phyloP scores from a whole-genome alignment of 2,329 filamentous ascomycete species.

The Colletotrichum salicis region DNA sequence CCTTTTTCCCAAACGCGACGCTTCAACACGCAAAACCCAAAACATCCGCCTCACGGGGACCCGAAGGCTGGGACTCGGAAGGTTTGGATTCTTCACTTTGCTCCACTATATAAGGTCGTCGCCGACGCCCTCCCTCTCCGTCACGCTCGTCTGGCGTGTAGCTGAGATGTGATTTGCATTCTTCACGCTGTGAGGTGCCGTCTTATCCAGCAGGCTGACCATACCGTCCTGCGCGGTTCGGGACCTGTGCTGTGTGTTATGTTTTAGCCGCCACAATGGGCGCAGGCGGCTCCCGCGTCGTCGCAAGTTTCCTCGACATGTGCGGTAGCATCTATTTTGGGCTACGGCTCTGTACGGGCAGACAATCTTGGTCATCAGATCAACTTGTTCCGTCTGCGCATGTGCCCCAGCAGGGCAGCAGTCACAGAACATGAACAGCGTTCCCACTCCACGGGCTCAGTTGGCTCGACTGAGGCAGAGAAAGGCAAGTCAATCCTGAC shows the following conservation, averaged over 20 bases:
- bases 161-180: not conserved
- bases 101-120: not conserved
- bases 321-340: constrained; percentile 14
- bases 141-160: not conserved
- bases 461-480: not conserved
- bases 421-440: not conserved
- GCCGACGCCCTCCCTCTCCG: not conserved
- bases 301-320: constrained; percentile 25
- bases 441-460: not conserved
- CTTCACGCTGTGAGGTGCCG: too few relatives aligned
- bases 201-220: not conserved
- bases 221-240: not conserved
- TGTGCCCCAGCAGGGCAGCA: not conserved
- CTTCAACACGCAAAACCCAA: not conserved
- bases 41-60: not conserved
- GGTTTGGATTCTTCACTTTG: not conserved
- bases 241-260: not conserved
- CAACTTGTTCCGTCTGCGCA: not conserved
- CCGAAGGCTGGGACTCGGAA: not conserved
- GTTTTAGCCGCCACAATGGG: constrained; percentile 7
- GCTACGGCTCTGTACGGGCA: not conserved
- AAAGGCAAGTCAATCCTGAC: not conserved
- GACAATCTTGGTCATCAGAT: too few relatives aligned
- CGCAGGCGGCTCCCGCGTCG: constrained; percentile 1
- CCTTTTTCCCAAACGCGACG: not conserved